Percentiles rank a stretch among this genome's conserved stretches.
These are phyloP conservation scores for Sonneratia caseolaris DNA, from an alignment of 345 rosid species.

Conservation along the genomic window DNA sequence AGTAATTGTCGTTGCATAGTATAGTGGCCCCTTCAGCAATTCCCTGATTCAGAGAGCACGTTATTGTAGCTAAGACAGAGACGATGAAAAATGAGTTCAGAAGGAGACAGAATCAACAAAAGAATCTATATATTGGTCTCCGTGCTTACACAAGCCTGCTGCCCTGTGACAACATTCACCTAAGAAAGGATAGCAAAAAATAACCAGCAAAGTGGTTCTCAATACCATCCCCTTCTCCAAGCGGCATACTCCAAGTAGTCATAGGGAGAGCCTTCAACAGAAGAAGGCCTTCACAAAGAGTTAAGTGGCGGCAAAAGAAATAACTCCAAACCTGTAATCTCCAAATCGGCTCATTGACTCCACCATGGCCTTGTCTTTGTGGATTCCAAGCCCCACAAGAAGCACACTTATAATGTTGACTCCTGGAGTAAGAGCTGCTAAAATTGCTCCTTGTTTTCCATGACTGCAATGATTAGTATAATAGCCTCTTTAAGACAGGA, in stretches of 20 bases:
- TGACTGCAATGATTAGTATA: constrained; percentile 38
- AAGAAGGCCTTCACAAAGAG: neutral
- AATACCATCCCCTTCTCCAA: neutral
- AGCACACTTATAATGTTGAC: constrained; percentile 61
- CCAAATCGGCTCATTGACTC: constrained; percentile 97
- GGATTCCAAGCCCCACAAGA: constrained; percentile 65
- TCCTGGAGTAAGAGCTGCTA: constrained; percentile 65
- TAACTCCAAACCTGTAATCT: constrained; percentile 51
- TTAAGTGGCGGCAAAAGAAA: neutral
- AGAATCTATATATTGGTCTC: neutral
- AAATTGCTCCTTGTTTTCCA: constrained; percentile 62
- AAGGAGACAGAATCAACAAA: neutral
- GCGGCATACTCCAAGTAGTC: neutral
- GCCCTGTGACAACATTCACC: neutral
- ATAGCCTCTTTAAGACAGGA: constrained; percentile 7
- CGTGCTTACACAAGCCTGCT: neutral
- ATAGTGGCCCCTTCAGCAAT: constrained; percentile 87
- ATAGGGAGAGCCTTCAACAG: neutral
- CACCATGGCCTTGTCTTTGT: constrained; percentile 76
- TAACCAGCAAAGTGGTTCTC: neutral
- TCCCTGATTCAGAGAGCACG: constrained; percentile 50
- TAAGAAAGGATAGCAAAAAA: neutral
- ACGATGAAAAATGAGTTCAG: neutral
- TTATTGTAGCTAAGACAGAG: constrained; percentile 3
- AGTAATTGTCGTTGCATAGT: constrained; percentile 55